phyloP scores from a whole-genome alignment of 306 rosid species.

The Quercus wislizeni region DNA sequence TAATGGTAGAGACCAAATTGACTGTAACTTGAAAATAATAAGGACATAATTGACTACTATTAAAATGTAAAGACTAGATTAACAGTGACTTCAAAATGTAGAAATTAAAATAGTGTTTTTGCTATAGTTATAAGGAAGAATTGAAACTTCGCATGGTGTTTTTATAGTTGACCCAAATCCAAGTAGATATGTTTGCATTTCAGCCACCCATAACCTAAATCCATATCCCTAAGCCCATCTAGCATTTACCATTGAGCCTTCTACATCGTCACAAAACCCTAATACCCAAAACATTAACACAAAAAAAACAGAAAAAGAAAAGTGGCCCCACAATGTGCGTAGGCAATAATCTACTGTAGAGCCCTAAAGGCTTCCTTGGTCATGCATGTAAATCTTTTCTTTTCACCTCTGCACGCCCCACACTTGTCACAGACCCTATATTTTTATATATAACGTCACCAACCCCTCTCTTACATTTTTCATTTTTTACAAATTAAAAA shows the following conservation, averaged over 20 bases:
- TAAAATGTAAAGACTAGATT: too few species aligned
- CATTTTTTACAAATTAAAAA: too few species aligned
- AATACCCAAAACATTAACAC: not conserved
- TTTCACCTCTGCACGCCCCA: not conserved
- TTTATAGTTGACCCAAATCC: too few species aligned
- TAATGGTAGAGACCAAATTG: too few species aligned
- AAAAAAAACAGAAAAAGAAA: too few species aligned
- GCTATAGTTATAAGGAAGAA: too few species aligned
- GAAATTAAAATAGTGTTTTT: fast-evolving
- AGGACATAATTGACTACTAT: fast-evolving
- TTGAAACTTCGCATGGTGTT: too few species aligned
- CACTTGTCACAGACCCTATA: conserved; percentile 14
- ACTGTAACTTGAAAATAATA: too few species aligned
- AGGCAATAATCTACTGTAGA: not conserved
- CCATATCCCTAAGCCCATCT: not conserved
- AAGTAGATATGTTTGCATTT: too few species aligned
- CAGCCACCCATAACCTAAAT: not conserved
- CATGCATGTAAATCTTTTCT: not conserved
- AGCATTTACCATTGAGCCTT: too few species aligned
- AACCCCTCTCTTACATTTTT: not conserved
- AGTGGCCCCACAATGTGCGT: conserved; percentile 5
- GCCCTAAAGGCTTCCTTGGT: not conserved
- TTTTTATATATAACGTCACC: not conserved
- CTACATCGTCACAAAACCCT: not conserved
- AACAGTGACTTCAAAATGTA: fast-evolving